Evolutionary conservation across 1,284 basidiomycete species (phyloP).

Genomic region (Crucibulum parvulum): DNA sequence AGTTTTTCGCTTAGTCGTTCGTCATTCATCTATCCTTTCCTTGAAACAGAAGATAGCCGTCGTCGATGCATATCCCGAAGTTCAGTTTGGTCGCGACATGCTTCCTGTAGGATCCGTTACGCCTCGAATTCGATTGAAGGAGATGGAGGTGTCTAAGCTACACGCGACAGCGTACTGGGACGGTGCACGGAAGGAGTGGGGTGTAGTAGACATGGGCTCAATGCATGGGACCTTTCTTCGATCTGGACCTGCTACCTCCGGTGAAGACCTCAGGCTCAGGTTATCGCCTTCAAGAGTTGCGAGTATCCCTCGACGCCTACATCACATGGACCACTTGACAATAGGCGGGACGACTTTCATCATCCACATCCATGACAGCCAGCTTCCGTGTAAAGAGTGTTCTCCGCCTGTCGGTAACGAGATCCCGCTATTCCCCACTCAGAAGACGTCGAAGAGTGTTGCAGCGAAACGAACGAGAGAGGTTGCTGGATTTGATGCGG

Average conservation of each 20-base stretch:
- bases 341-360: conserved; percentile 74
- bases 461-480: conserved; percentile 40
- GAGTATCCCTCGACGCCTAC: conserved; percentile 67
- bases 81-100: conserved; percentile 75
- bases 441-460: conserved; percentile 26
- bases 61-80: conserved; percentile 66
- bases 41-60: conserved; percentile 58
- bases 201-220: conserved; percentile 82
- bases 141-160: conserved; percentile 82
- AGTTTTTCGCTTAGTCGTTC: conserved; percentile 63
- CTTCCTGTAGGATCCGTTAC: conserved; percentile 52
- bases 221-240: conserved; percentile 78
- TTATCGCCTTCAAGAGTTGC: conserved; percentile 69
- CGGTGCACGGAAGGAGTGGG: conserved; percentile 60
- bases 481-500: conserved; percentile 23
- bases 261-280: conserved; percentile 44
- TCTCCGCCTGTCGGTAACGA: conserved; percentile 54
- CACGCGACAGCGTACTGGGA: conserved; percentile 82
- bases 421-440: conserved; percentile 62
- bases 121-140: conserved; percentile 76
- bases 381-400: conserved; percentile 68
- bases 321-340: conserved; percentile 67
- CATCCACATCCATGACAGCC: conserved; percentile 69
- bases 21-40: conserved; percentile 57
- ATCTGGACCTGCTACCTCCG: conserved; percentile 24